Base-by-base conservation (phyloP, 352 stramenopile genomes). In the Pythium plurisporium region DNA sequence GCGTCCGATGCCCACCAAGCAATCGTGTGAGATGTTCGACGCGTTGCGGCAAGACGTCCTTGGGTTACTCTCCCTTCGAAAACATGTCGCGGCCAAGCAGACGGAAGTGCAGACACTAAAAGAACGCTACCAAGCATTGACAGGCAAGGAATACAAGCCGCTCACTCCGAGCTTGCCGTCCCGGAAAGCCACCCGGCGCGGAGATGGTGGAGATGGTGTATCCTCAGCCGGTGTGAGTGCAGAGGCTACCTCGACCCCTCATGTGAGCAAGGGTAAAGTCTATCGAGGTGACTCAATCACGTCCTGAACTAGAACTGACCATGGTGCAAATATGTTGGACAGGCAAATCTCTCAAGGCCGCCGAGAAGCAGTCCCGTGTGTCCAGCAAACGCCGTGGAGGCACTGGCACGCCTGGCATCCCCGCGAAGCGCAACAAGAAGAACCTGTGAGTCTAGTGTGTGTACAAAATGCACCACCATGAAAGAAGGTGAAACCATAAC, bases 1-100 rank as follows among this genome's bases (percentile, higher is more conserved):
- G 5, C 76, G 79, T 10, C 77, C 79, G n/a, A 87, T 90, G 75
- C 79, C 77, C 40, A 90, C 79, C 33, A 83, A 87, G 41, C 62
- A 63, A 19, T 73, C 79, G 22, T 87, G 74, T 42, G 77, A 86
- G 51, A 72, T 75, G 50, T 87, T 74, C 46, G 79, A 90, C 54
- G 65, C 59, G 8, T 48, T 90, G 20, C 71, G 79, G 7, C 74
- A 90, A 25, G 76, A 87, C 36, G 61, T 70, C 11, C 67, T 90
- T 20, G 71, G 73, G 10, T 62, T 90, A 23, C 51, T 90, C 37
- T 78, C 73, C 34, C 55, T 90, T 25, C 67, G 69, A 14, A 87
- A 90, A 40, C 67, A 86, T 31, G 50, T 90, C 5, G 72, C 72
- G n/a, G 71, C 65, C 45, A 87, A 87, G 48, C 64, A 85, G 25